These are phyloP conservation scores for Handroanthus guayacan DNA, from an alignment of 257 asterid species.

Conservation along the genomic window DNA sequence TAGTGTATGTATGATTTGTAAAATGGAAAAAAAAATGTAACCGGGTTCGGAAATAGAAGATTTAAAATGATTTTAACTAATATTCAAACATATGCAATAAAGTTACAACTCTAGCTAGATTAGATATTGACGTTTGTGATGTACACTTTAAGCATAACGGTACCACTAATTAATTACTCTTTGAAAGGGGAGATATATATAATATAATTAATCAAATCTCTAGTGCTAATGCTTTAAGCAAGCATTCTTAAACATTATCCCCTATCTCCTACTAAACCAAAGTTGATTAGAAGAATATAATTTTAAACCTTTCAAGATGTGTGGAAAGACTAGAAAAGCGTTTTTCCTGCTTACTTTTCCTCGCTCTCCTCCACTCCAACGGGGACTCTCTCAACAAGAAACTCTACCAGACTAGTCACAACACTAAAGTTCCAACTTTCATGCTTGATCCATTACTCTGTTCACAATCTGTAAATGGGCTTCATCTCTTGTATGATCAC, in stretches of 20 bases:
- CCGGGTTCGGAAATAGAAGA: too few relatives aligned
- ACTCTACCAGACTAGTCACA: not conserved
- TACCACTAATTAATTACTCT: slow-evolving; percentile 28
- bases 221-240: not conserved
- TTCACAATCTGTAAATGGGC: slow-evolving; percentile 51
- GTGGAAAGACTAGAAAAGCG: not conserved
- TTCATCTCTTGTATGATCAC: slow-evolving; percentile 33
- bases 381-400: not conserved
- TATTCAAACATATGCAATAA: too few relatives aligned
- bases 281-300: not conserved
- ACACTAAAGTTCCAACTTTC: not conserved
- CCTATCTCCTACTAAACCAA: not conserved
- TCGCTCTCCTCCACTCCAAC: not conserved
- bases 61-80: too few relatives aligned
- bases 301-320: not conserved
- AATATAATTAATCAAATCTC: slow-evolving; percentile 7
- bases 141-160: slow-evolving; percentile 29
- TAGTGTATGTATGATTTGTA: too few relatives aligned
- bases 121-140: slow-evolving; percentile 5
- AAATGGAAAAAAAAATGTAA: too few relatives aligned
- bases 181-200: not conserved
- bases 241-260: not conserved
- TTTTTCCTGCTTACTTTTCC: not conserved
- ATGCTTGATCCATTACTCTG: not conserved
- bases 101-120: not conserved